These are phyloP conservation scores for Aspergillus phoenicis DNA, from an alignment of 2,329 filamentous ascomycete genomes.

Conservation along the genomic window DNA sequence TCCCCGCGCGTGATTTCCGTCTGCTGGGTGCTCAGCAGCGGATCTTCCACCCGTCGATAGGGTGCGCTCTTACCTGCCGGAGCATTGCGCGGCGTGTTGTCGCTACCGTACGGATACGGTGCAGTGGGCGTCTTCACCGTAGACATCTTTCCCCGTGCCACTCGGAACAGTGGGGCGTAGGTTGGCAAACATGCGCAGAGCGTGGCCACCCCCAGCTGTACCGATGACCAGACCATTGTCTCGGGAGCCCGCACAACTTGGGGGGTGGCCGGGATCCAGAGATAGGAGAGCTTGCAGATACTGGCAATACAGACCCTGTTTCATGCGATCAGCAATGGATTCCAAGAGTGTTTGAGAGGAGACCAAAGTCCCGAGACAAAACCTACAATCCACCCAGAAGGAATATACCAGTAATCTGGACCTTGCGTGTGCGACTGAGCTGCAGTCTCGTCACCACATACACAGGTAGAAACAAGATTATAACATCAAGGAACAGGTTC, in stretches of 20 bases:
- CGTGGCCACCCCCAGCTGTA: background rate
- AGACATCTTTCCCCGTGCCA: background rate
- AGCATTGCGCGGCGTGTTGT: no score
- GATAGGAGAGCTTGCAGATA: background rate
- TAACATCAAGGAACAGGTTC: background rate
- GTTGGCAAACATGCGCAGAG: background rate
- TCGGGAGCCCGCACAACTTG: background rate
- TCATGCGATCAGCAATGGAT: background rate
- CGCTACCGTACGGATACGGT: no score
- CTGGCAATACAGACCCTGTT: background rate
- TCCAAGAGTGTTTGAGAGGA: background rate
- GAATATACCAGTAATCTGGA: background rate
- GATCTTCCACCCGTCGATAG: background rate
- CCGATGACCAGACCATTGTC: background rate
- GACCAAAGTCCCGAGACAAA: no score
- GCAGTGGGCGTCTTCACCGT: background rate
- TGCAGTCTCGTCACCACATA: background rate
- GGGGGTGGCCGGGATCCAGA: background rate
- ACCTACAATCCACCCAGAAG: background rate
- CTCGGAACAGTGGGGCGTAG: background rate
- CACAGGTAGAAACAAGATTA: background rate
- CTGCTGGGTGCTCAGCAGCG: background rate
- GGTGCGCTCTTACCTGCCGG: no score
- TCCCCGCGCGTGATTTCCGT: background rate
- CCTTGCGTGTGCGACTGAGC: background rate